phyloP scores from a whole-genome alignment of 768 basidiomycete species.

The Leucogyrophana mollusca region DNA sequence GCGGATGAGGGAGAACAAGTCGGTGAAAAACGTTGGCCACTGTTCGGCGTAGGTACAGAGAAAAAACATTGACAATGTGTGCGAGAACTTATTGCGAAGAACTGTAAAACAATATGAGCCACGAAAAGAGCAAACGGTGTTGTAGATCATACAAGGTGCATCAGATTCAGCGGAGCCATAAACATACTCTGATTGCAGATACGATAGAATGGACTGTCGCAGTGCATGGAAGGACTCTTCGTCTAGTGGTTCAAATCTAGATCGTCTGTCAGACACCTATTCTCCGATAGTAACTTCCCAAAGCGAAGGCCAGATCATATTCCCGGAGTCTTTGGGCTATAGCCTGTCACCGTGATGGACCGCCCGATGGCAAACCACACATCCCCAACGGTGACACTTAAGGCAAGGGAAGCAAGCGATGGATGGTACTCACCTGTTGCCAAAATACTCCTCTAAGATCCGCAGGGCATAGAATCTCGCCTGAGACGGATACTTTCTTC shows the following conservation, averaged over 20 bases:
- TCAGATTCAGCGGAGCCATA: conserved; percentile 80
- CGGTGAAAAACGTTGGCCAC: conserved; percentile 83
- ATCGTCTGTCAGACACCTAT: conserved; percentile 9
- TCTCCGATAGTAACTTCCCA: too few relatives aligned
- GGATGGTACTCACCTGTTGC: conserved; percentile 77
- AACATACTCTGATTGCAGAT: conserved; percentile 88
- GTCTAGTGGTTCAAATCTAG: conserved; percentile 66
- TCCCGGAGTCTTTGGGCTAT: too few relatives aligned
- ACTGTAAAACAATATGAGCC: conserved; percentile 43
- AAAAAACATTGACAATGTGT: conserved; percentile 87
- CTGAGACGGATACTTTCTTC: conserved; percentile 70
- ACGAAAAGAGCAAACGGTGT: conserved; percentile 5
- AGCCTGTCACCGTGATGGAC: too few relatives aligned
- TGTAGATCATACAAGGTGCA: conserved; percentile 61
- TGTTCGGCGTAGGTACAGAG: conserved; percentile 82
- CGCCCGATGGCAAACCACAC: too few relatives aligned
- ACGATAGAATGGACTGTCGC: conserved; percentile 75
- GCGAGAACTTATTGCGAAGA: conserved; percentile 93
- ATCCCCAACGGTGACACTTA: too few relatives aligned
- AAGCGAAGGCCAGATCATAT: too few relatives aligned
- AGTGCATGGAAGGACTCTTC: conserved; percentile 67
- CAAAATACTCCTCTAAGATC: conserved; percentile 79
- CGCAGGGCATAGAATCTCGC: conserved; percentile 80
- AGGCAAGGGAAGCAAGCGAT: too few relatives aligned
- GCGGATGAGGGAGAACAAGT: conserved; percentile 73